Evolutionary conservation across 2,329 filamentous ascomycete genomes (phyloP).

Genomic region (Lasiodiplodia sp.): DNA sequence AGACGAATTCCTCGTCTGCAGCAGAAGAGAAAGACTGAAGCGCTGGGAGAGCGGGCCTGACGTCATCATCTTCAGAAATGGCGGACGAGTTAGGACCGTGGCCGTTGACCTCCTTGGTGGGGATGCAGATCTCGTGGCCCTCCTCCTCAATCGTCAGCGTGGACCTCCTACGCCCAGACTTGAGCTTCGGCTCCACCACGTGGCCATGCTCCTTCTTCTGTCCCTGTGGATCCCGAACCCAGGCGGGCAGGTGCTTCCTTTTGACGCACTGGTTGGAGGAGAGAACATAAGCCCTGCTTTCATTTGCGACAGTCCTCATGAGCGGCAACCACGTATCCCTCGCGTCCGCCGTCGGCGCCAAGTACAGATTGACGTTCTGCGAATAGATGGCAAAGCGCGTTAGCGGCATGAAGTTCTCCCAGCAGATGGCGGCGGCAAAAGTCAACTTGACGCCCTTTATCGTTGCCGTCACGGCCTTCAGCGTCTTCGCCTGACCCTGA

Average conservation of each 20-base stretch:
- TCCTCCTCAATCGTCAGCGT: slow-evolving; percentile 53
- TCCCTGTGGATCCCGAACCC: slow-evolving; percentile 53
- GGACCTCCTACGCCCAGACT: slow-evolving; percentile 45
- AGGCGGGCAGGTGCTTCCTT: slow-evolving; percentile 63
- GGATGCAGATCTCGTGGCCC: slow-evolving; percentile 58
- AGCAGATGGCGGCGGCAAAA: slow-evolving; percentile 88
- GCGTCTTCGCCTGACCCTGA: slow-evolving; percentile 79
- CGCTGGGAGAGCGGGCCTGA: neutral
- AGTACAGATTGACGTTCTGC: slow-evolving; percentile 90
- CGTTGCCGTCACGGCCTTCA: slow-evolving; percentile 78
- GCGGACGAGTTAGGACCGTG: slow-evolving; percentile 14
- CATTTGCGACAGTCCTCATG: slow-evolving; percentile 82
- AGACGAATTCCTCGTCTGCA: slow-evolving; percentile 62
- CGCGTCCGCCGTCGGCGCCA: slow-evolving; percentile 87
- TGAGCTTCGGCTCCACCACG: slow-evolving; percentile 30
- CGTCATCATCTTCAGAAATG: slow-evolving; percentile 14
- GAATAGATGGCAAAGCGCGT: slow-evolving; percentile 83
- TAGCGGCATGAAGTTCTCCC: slow-evolving; percentile 96
- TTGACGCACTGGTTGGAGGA: slow-evolving; percentile 84
- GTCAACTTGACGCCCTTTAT: slow-evolving; percentile 83
- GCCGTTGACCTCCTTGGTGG: slow-evolving; percentile 35
- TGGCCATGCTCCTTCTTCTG: slow-evolving; percentile 22
- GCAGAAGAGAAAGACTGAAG: neutral
- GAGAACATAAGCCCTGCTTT: slow-evolving; percentile 85
- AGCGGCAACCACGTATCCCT: slow-evolving; percentile 82